These are phyloP conservation scores for Fusarium falciforme DNA, from an alignment of 2,329 filamentous ascomycete species.

Conservation along the genomic window DNA sequence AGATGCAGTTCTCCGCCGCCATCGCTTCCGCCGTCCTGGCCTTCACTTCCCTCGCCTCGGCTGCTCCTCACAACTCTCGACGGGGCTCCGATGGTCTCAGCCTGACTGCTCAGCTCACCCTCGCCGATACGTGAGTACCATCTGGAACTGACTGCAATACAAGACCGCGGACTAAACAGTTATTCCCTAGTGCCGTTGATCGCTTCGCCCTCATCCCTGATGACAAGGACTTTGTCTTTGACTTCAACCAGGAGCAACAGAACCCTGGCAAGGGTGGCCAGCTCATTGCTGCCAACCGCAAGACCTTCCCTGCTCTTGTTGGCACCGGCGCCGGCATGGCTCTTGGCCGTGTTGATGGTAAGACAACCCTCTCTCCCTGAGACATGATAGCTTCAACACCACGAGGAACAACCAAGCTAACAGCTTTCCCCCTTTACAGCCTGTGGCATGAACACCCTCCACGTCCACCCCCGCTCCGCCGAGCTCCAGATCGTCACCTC, in stretches of 20 bases:
- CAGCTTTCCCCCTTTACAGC: slow-evolving; percentile 37
- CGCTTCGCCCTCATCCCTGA: slow-evolving; percentile 56
- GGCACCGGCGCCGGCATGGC: slow-evolving; percentile 63
- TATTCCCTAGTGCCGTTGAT: slow-evolving; percentile 51
- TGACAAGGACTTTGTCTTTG: slow-evolving; percentile 60
- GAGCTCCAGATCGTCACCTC: slow-evolving; percentile 65
- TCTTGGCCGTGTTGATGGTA: slow-evolving; percentile 60
- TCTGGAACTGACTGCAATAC: background rate
- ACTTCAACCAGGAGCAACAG: slow-evolving; percentile 53
- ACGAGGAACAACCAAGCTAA: slow-evolving; percentile 22
- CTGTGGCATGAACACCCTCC: slow-evolving; percentile 68
- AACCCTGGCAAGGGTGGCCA: slow-evolving; percentile 55
- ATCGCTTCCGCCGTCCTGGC: slow-evolving; percentile 54
- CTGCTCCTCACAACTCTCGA: slow-evolving; percentile 37
- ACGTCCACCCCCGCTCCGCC: slow-evolving; percentile 64
- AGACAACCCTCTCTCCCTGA: slow-evolving; percentile 4
- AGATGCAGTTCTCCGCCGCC: slow-evolving; percentile 45
- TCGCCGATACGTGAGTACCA: slow-evolving; percentile 52
- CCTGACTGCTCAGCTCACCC: slow-evolving; percentile 52
- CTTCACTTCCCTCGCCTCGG: slow-evolving; percentile 49
- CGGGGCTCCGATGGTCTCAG: slow-evolving; percentile 39
- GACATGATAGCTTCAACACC: background rate
- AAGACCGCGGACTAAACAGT: slow-evolving; percentile 22
- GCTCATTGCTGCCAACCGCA: slow-evolving; percentile 64
- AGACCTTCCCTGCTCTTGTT: slow-evolving; percentile 67